Base-by-base conservation (phyloP, 148 eudicot genomes). In the Selenicereus undatus region DNA sequence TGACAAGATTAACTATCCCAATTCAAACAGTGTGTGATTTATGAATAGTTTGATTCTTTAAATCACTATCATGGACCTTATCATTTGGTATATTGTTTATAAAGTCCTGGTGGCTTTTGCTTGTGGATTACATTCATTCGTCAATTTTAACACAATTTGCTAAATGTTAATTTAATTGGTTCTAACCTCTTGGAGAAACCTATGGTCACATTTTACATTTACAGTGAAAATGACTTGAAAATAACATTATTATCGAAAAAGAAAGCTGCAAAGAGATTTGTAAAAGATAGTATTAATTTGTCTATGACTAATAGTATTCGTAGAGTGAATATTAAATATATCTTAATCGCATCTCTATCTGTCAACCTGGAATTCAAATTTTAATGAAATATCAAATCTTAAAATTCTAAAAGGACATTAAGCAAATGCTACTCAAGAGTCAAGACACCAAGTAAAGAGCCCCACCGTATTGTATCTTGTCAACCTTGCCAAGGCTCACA, bases 371-470 rank as follows among this genome's bases (percentile, higher is more conserved):
- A 48, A 48, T n/a, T 64, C n/a, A 11, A 60, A 64, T 64, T 64
- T 64, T 24, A 22, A 22, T 5, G 68, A 64, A 48, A 64, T 64
- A 8, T 22, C 68, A 64, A 64, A 64, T 64, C 13, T 48, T 48
- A 10, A 48, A 13, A 56, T 20, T 56, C 5, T 20, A 3, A 17
- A 18, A 20, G 8, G 21, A 56, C 8, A 56, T 56, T 56, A 5
- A 17, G 20, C 22, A 56, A 20, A 56, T 0, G 54, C 45, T 77
- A 56, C 35, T 60, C 73, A 82, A 30, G 85, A 80, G 26, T 60
- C 73, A 82, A 30, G 85, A 80, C 9, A 80, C 83, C 32, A 76
- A 80, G 22, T 83, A 83, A 76, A 83, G 29, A 70, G 86, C 82
- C n/a, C 86, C 86, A 80, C 76, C 86, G 58, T 43, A 30, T 22